phyloP scores from a whole-genome alignment of 2,329 filamentous ascomycete genomes.

The Phoma sp. region DNA sequence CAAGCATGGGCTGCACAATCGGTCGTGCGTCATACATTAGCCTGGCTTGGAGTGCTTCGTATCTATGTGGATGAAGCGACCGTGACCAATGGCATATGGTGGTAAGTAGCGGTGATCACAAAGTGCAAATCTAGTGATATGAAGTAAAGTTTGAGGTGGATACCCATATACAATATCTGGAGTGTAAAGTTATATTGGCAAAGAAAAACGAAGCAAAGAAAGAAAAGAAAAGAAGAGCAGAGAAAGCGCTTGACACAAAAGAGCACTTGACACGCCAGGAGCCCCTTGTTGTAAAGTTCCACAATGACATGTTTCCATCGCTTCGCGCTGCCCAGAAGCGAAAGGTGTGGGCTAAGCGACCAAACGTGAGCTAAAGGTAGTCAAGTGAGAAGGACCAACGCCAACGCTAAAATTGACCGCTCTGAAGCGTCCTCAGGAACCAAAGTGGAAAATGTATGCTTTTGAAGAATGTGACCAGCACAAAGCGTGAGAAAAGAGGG shows the following conservation, averaged over 20 bases:
- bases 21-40: constrained; percentile 9
- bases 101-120: neutral
- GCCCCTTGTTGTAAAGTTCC: neutral
- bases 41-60: neutral
- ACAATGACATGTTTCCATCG: constrained; percentile 4
- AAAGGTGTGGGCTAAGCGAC: constrained; percentile 6
- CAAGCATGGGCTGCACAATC: neutral
- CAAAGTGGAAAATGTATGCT: constrained; percentile 9
- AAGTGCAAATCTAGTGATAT: neutral
- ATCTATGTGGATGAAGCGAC: neutral
- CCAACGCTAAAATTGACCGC: constrained; percentile 16
- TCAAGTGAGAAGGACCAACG: constrained; percentile 10
- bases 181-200: neutral
- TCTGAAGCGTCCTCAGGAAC: constrained; percentile 7
- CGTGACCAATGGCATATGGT: neutral
- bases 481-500: neutral
- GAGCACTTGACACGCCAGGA: neutral
- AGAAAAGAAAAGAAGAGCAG: neutral
- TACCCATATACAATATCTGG: neutral
- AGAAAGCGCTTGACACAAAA: neutral
- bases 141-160: constrained; percentile 4
- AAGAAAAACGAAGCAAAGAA: neutral
- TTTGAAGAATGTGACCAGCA: constrained; percentile 18
- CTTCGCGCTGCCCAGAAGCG: constrained; percentile 1
- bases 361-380: constrained; percentile 2